Percentiles rank a stretch among this genome's conserved stretches.
phyloP scores from a whole-genome alignment of 345 rosid genomes.

The Excoecaria agallocha region DNA sequence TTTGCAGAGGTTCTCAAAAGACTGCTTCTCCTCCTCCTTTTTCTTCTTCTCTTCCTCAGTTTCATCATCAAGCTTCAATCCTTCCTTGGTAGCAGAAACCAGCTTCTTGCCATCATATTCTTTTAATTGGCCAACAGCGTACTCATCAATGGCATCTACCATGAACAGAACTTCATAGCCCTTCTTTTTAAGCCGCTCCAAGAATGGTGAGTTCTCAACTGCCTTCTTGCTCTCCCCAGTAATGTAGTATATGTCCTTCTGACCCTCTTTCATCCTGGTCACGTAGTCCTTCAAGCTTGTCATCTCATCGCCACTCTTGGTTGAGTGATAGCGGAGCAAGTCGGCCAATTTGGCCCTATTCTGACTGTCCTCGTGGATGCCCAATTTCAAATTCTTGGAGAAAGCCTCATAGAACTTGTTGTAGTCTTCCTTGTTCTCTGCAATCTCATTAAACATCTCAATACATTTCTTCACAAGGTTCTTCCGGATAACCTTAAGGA shows the following conservation, averaged over 20 bases:
- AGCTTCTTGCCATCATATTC: conserved; percentile 85
- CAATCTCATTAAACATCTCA: conserved; percentile 87
- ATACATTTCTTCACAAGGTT: conserved; percentile 86
- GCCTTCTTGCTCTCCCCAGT: conserved; percentile 86
- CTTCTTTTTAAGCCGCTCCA: conserved; percentile 77
- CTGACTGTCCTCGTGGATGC: conserved; percentile 86
- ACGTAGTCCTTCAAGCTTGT: conserved; percentile 85
- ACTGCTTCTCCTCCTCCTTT: conserved; percentile 66
- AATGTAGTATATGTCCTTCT: conserved; percentile 76
- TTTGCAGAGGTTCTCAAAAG: conserved; percentile 80
- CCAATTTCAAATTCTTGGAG: conserved; percentile 82
- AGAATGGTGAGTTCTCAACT: conserved; percentile 84
- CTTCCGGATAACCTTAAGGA: conserved; percentile 89
- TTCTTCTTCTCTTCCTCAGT: conserved; percentile 76
- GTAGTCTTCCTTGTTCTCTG: conserved; percentile 85
- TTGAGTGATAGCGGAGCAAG: conserved; percentile 70
- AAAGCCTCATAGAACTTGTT: conserved; percentile 79
- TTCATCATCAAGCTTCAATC: conserved; percentile 75
- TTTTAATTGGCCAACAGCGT: conserved; percentile 74
- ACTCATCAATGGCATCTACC: conserved; percentile 93
- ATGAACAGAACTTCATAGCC: conserved; percentile 85
- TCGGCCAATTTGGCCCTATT: conserved; percentile 79
- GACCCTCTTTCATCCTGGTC: conserved; percentile 89
- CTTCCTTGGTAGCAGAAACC: conserved; percentile 80
- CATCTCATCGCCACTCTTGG: conserved; percentile 77